A percentile compares a stretch with the other conserved stretches of the same genome.
phyloP scores from a whole-genome alignment of 192 early-diverging fungal genomes.

The Polychytrium aggregatum region DNA sequence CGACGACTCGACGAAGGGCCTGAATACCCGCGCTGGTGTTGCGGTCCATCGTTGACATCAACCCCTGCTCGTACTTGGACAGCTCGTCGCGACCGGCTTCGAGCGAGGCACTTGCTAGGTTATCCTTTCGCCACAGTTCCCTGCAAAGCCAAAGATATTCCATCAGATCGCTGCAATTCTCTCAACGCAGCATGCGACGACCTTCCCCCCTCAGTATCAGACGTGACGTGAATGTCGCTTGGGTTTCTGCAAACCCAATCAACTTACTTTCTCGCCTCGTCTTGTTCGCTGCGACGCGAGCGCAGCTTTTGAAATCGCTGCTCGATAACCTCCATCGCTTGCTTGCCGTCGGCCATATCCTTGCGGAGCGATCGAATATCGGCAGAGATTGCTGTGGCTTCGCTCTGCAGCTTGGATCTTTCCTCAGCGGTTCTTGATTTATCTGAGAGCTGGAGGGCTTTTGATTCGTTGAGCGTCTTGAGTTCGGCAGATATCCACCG shows the following conservation, averaged over 20 bases:
- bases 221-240: neutral
- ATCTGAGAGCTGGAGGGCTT: too few species aligned
- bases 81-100: constrained; percentile 64
- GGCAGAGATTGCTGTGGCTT: too few species aligned
- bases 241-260: neutral
- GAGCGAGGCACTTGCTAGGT: constrained; percentile 49
- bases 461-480: too few species aligned
- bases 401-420: too few species aligned
- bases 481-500: too few species aligned
- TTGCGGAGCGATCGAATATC: too few species aligned
- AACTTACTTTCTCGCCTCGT: constrained; percentile 60
- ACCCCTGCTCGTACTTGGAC: constrained; percentile 55
- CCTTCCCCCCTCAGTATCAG: too few species aligned
- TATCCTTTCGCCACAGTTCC: constrained; percentile 84
- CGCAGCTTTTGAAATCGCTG: constrained; percentile 25
- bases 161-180: too few species aligned
- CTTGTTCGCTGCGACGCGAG: constrained; percentile 39
- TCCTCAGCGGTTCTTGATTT: too few species aligned
- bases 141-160: too few species aligned
- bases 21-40: constrained; percentile 70
- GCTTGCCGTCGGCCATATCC: too few species aligned
- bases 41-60: constrained; percentile 71
- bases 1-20: constrained; percentile 56
- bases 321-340: constrained; percentile 25
- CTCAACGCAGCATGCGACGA: too few species aligned